Evolutionary conservation across 2,329 filamentous ascomycete genomes (phyloP), one percentile per base, ranked within the genome.

Genomic region (Sclerotinia minor): DNA sequence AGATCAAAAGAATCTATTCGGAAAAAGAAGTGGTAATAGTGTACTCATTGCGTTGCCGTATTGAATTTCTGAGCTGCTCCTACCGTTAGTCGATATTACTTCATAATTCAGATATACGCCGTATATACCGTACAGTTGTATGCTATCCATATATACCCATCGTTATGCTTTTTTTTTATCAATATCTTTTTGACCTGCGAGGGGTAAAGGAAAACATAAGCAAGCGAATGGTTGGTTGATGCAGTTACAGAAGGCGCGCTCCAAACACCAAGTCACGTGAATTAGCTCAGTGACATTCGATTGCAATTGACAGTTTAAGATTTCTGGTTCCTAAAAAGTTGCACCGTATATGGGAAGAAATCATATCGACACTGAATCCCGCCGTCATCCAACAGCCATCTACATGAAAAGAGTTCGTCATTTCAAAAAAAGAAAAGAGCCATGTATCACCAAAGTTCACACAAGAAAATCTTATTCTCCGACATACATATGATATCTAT

Each of bases 211-310:
- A 38, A 63, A 50, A 50, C n/a, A 38, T 38, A 19, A 41, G 32
- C 59, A 59, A 59, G 35, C 35, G 52, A 61, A 21, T 67, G 54
- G 35, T 67, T 67, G 54, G 35, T 67, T 54, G 55, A 61, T 60
- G 45, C 45, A 61, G 65, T 67, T 61, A 67, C 45, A 63, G 65
- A 44, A 67, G 49, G 57, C 65, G 57, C 65, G 65, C n/a, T 6
- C 32, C 9, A 50, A 41, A 55, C 67, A 24, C 67, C 47, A 50
- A 44, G 54, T 61, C 64, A 69, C 67, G 67, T 69, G 67, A 41
- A 15, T 8, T 4, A 26, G 2, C 15, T 21, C n/a, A 50, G 26
- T 5, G 54, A 26, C 17, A n/a, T 41, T 17, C 38, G 21, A 38
- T 24, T 44, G 54, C 54, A 15, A 32, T 35, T 35, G 32, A 35